Conservation (phyloP, 164 flowering plant species). For the Aristolochia californica region DNA sequence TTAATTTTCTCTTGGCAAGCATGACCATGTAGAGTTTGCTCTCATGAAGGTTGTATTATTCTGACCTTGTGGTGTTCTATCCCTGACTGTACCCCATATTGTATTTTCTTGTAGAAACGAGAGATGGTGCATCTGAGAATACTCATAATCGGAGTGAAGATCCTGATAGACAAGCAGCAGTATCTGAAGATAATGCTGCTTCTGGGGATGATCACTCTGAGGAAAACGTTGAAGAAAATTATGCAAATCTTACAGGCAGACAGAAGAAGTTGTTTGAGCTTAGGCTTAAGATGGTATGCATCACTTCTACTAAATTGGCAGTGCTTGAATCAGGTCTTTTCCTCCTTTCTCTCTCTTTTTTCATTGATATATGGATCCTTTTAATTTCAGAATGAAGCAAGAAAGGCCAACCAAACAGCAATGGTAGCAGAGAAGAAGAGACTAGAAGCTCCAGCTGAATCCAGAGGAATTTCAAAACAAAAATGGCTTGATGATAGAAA, state of each 20-base stretch:
- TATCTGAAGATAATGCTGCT: conserved; percentile 7
- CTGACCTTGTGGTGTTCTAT: too few relatives aligned
- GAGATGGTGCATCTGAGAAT: neutral
- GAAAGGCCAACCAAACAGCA: conserved; percentile 84
- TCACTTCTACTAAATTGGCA: neutral
- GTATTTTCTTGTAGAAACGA: neutral
- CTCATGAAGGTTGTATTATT: too few relatives aligned
- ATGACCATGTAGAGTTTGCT: too few relatives aligned
- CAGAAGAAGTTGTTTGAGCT: conserved; percentile 71
- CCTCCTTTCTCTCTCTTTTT: neutral
- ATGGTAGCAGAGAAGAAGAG: conserved; percentile 87
- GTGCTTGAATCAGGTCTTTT: neutral
- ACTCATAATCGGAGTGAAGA: conserved; percentile 17
- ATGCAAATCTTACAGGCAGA: conserved; percentile 55
- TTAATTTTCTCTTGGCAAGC: too few relatives aligned
- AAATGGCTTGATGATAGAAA: conserved; percentile 94
- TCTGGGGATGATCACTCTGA: conserved; percentile 12
- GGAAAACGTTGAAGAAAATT: conserved; percentile 27
- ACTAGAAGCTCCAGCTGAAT: conserved; percentile 67
- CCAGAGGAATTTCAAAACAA: conserved; percentile 92
- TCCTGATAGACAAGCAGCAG: conserved; percentile 22
- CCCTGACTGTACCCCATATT: too few relatives aligned
- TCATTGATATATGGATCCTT: neutral
- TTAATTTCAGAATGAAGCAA: conserved; percentile 68
- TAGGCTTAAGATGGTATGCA: conserved; percentile 72